A percentile compares a stretch with the other conserved stretches of the same genome.
phyloP scores from a whole-genome alignment of 306 rosid genomes.

The Erythrophleum fordii region DNA sequence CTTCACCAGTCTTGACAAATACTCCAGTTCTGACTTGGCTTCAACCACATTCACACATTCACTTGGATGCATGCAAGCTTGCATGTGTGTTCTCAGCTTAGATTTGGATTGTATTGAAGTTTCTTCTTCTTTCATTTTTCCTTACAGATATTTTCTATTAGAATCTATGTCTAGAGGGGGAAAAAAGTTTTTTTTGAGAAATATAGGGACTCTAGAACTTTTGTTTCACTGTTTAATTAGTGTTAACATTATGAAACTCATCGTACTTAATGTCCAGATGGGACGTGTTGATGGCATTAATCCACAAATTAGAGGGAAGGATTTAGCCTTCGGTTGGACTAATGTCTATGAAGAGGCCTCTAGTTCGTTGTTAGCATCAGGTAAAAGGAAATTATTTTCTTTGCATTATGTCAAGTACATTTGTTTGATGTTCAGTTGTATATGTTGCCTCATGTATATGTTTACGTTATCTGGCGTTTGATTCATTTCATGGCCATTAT shows the following conservation, averaged over 20 bases:
- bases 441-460: constrained; percentile 14
- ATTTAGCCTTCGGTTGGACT: constrained; percentile 71
- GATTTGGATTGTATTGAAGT: neutral
- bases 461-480: constrained; percentile 32
- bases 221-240: neutral
- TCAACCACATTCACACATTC: neutral
- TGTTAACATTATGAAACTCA: constrained; percentile 22
- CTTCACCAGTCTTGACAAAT: neutral
- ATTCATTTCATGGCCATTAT: constrained; percentile 11
- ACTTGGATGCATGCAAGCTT: constrained; percentile 1
- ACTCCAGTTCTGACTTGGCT: neutral
- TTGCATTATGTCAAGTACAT: constrained; percentile 17
- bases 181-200: neutral
- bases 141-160: constrained; percentile 15
- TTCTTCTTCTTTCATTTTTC: neutral
- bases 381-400: constrained; percentile 44
- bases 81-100: neutral
- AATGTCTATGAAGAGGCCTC: constrained; percentile 66
- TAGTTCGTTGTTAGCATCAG: constrained; percentile 50
- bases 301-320: constrained; percentile 68
- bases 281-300: constrained; percentile 89
- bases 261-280: constrained; percentile 66
- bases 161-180: neutral
- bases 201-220: neutral
- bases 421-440: constrained; percentile 22